These are phyloP conservation scores for Talaromyces liani DNA, from an alignment of 495 filamentous ascomycete species.

Conservation along the genomic window DNA sequence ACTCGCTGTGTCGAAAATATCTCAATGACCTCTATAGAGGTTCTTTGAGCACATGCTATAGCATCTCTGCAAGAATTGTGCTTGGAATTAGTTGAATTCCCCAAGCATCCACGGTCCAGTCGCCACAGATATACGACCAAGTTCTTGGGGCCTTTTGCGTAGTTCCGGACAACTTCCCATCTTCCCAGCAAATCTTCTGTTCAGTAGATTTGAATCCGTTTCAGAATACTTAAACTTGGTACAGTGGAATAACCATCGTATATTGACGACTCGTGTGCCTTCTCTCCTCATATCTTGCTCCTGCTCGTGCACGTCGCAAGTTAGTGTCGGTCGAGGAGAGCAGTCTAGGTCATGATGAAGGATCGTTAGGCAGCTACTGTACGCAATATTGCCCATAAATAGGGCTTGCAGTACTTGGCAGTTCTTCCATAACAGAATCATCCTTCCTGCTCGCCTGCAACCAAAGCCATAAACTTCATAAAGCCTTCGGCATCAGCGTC, in stretches of 20 bases:
- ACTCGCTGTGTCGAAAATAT: not conserved
- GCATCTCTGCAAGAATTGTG: not conserved
- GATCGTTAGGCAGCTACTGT: not conserved
- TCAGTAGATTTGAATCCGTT: not conserved
- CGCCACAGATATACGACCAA: not conserved
- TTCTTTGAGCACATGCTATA: not conserved
- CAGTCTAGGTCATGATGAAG: not conserved
- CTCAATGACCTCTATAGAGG: not conserved
- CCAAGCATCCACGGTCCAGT: not conserved
- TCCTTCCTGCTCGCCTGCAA: slow-evolving; percentile 16
- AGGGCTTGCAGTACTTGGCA: not conserved
- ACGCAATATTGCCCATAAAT: not conserved
- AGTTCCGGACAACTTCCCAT: no score
- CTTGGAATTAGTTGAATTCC: not conserved
- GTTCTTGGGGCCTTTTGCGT: no score
- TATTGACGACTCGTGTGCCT: not conserved
- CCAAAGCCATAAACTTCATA: slow-evolving; percentile 33
- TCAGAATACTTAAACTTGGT: not conserved
- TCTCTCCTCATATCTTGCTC: not conserved
- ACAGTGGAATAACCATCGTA: not conserved
- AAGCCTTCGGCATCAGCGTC: slow-evolving; percentile 30
- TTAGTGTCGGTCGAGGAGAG: not conserved
- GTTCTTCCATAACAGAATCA: not conserved
- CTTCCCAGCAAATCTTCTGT: not conserved
- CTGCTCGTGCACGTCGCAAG: not conserved